Evolutionary conservation across 768 basidiomycete species (phyloP).

Genomic region (Lentinula sp.): DNA sequence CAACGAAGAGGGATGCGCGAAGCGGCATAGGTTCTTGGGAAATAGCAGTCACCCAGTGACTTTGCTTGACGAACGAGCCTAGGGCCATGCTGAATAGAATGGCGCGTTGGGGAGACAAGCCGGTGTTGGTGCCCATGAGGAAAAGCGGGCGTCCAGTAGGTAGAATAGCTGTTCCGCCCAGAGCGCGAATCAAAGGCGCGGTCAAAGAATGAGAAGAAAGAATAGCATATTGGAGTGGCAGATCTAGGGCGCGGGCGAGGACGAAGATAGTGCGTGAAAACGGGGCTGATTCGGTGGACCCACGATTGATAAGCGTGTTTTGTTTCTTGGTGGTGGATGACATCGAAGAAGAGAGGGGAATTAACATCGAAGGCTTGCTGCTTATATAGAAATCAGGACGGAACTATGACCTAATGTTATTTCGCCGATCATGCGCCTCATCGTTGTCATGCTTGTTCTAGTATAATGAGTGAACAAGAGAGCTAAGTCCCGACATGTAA

Average conservation of each 20-base stretch:
- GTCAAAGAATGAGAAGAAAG: background rate
- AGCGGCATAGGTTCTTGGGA: background rate
- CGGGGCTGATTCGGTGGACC: background rate
- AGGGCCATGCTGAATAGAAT: slow-evolving; percentile 2
- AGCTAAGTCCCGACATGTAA: no score
- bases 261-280: background rate
- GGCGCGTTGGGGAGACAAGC: background rate
- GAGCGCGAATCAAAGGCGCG: background rate
- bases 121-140: background rate
- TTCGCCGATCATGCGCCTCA: no score
- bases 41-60: background rate
- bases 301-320: background rate
- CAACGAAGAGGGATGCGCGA: background rate
- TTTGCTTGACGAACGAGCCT: slow-evolving; percentile 2
- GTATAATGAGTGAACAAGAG: no score
- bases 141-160: background rate
- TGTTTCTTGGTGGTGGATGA: background rate
- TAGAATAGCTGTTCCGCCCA: background rate
- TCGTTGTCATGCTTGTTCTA: no score
- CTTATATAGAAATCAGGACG: no score
- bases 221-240: slow-evolving; percentile 1
- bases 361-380: no score
- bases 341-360: no score
- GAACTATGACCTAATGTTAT: no score
- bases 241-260: background rate